These are phyloP conservation scores for Fraxinus paxiana DNA, from an alignment of 305 asterid genomes.

Conservation along the genomic window DNA sequence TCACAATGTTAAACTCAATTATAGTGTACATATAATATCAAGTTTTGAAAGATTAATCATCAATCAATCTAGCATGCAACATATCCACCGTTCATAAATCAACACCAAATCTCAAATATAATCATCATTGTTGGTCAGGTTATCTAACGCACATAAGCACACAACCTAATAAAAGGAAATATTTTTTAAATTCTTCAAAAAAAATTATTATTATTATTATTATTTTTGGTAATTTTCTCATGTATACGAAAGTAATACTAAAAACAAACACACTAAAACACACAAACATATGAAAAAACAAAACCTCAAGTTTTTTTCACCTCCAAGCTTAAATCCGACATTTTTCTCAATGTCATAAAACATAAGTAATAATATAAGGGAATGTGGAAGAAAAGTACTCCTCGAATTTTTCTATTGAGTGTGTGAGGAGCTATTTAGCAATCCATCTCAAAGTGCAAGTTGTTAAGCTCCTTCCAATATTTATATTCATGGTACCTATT, in stretches of 20 bases:
- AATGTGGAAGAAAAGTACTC: background rate
- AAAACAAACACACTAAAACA: background rate
- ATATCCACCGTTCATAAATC: background rate
- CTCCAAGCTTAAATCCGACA: too few species aligned
- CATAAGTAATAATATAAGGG: background rate
- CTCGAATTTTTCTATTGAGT: too few species aligned
- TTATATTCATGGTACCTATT: background rate
- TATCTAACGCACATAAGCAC: background rate
- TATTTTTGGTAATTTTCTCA: background rate
- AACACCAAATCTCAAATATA: too few species aligned
- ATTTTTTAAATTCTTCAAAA: too few species aligned
- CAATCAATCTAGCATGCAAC: background rate
- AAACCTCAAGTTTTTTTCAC: background rate
- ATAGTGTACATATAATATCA: background rate
- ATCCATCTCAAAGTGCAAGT: background rate
- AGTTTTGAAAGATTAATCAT: background rate
- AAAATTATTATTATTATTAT: too few species aligned
- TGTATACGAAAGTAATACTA: background rate
- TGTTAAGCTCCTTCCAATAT: background rate
- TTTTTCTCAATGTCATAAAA: background rate
- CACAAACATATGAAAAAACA: background rate
- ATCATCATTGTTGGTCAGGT: background rate
- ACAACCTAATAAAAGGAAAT: background rate
- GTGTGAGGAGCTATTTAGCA: background rate
- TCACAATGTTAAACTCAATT: background rate